Evolutionary conservation across 75 land plant species (phyloP).

Genomic region (Ceratopteris richardii): DNA sequence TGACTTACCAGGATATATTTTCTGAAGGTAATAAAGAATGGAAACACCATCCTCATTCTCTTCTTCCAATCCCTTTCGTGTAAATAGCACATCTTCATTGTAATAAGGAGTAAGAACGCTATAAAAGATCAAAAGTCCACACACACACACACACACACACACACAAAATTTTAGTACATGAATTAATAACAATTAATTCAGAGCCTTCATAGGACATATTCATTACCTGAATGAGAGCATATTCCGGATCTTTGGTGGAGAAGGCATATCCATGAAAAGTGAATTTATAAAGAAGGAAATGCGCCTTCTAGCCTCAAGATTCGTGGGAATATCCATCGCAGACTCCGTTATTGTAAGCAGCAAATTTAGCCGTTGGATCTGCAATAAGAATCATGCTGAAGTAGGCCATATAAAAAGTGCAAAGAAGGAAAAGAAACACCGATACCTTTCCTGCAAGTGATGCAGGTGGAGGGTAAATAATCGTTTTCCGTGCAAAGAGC

Average conservation of each 20-base stretch:
- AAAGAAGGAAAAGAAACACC: too few species aligned
- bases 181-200: too few species aligned
- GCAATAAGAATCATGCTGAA: constrained; percentile 1
- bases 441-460: too few species aligned
- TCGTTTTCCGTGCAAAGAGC: not conserved
- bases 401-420: too few species aligned
- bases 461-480: not conserved
- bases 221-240: constrained; percentile 78
- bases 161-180: not conserved
- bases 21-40: constrained; percentile 89
- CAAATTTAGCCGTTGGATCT: constrained; percentile 77
- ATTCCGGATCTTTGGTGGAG: constrained; percentile 77
- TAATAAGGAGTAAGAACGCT: constrained; percentile 97
- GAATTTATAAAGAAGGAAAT: constrained; percentile 94
- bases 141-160: not conserved
- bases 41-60: constrained; percentile 96
- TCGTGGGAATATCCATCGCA: constrained; percentile 82
- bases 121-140: constrained; percentile 6
- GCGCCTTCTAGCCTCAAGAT: constrained; percentile 90
- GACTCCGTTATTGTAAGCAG: constrained; percentile 88
- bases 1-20: constrained; percentile 79
- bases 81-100: constrained; percentile 77
- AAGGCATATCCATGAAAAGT: constrained; percentile 90
- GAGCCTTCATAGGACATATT: too few species aligned
- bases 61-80: constrained; percentile 40